Evolutionary conservation across 176 grass and related monocot genomes (phyloP), one percentile per base, ranked within the genome.

Genomic region (Zea mays): DNA sequence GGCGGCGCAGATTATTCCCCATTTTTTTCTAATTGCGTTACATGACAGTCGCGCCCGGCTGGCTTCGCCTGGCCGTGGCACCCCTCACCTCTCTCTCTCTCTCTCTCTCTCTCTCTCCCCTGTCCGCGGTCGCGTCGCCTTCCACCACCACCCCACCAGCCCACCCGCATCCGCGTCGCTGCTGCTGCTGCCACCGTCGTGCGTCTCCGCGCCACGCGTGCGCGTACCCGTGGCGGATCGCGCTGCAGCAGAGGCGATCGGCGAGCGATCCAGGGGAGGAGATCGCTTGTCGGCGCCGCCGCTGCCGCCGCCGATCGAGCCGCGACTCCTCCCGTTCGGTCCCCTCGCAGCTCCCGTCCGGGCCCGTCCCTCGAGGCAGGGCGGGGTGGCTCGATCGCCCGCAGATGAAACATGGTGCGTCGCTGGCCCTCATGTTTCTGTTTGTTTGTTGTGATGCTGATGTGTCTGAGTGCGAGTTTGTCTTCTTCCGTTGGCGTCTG

Each of bases 341-440:
- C 80, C 61, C 80, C 38, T 10, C 27, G 58, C 57, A 67, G 47
- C 48, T 34, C 44, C 45, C 20, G 12, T 6, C 45, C 20, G 21
- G 52, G 36, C 14, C 58, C 75, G 44, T 59, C 77, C 80, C 61
- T 67, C 74, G 4, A 12, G 21, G 65, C 74, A 37, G 45, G 78
- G 67, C 41, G 36, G 59, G 76, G 76, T 36, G 47, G 51, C 52
- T 56, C 74, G 70, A 44, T 78, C 59, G 76, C 81, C 27, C 39
- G 76, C 86, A 84, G 76, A 88, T 88, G 86, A 88, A 45, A 88
- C 81, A 88, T 88, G 86, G 86, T 88, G 82, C 81, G 81, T 84
- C 38, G 0, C 38, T 70, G 80, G 7, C 42, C 44, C 56, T 46
- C 8, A 10, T 48, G 27, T 37, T 71, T 75, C 54, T 40, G 38